Conservation (phyloP, 352 stramenopile species). For the Phytophthora agathidicida region DNA sequence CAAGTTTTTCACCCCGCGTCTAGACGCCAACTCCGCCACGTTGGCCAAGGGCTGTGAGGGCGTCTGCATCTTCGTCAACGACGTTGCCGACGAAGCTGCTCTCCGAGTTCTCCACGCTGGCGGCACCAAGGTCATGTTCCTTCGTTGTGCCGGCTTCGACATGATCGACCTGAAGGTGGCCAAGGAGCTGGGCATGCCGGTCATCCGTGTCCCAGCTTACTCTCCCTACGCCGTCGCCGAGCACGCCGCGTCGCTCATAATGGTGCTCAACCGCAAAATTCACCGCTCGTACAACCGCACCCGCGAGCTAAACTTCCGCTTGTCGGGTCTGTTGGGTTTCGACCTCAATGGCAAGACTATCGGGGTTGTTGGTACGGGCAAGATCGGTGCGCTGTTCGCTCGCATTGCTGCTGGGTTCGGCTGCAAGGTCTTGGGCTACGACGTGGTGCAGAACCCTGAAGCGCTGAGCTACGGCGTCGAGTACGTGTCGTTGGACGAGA, state of each 20-base stretch:
- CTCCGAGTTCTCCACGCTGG: slow-evolving; percentile 56
- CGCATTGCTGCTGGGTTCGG: slow-evolving; percentile 47
- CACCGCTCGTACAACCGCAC: slow-evolving; percentile 79
- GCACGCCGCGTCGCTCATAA: slow-evolving; percentile 77
- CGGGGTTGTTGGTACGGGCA: slow-evolving; percentile 66
- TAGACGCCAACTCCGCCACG: slow-evolving; percentile 54
- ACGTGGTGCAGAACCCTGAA: slow-evolving; percentile 64
- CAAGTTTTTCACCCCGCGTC: slow-evolving; percentile 57
- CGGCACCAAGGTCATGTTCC: slow-evolving; percentile 70
- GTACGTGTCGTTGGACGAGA: slow-evolving; percentile 59
- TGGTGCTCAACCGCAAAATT: slow-evolving; percentile 86
- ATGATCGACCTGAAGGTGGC: slow-evolving; percentile 71
- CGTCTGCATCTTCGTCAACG: slow-evolving; percentile 89
- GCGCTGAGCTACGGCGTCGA: slow-evolving; percentile 34
- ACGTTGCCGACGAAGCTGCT: slow-evolving; percentile 64
- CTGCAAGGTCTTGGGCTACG: slow-evolving; percentile 70
- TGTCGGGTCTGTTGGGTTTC: slow-evolving; percentile 66
- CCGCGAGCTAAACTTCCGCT: slow-evolving; percentile 76
- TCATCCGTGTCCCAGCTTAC: slow-evolving; percentile 77
- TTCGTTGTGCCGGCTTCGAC: slow-evolving; percentile 85
- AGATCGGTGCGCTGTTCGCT: slow-evolving; percentile 52
- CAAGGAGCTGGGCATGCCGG: slow-evolving; percentile 63
- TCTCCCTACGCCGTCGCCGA: slow-evolving; percentile 84
- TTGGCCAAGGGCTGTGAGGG: slow-evolving; percentile 63
- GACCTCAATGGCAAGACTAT: slow-evolving; percentile 83